These are phyloP conservation scores for Ophiostoma himal-ulmi DNA, from an alignment of 2,329 filamentous ascomycete genomes.

Conservation along the genomic window DNA sequence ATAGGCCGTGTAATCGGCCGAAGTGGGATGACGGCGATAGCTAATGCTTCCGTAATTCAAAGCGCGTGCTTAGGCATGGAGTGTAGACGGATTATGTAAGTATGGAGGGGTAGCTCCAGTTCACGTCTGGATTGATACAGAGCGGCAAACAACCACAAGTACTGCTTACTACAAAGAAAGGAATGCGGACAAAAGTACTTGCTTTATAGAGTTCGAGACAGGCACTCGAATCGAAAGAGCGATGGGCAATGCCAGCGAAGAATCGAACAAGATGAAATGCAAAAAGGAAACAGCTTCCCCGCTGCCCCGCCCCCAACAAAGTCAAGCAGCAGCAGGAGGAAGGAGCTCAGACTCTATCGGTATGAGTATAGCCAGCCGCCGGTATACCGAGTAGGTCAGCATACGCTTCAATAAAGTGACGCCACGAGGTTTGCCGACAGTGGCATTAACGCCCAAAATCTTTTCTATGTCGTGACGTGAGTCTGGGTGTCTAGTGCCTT, in stretches of 20 bases:
- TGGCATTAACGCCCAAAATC: not conserved
- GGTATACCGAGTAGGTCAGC: too few species aligned
- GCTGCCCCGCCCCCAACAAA: slow-evolving; percentile 22
- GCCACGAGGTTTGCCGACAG: not conserved
- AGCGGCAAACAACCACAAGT: not conserved
- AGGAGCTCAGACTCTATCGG: not conserved
- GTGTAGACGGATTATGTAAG: not conserved
- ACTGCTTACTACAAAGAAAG: not conserved
- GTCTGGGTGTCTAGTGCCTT: not conserved
- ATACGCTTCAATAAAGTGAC: not conserved
- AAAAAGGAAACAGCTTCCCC: slow-evolving; percentile 15
- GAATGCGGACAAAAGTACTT: not conserved
- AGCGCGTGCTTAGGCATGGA: not conserved
- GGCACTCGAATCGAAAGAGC: not conserved
- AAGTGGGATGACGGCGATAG: slow-evolving; percentile 7
- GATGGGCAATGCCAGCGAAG: not conserved
- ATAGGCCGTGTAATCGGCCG: slow-evolving; percentile 2
- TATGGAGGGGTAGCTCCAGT: not conserved
- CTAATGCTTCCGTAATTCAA: slow-evolving; percentile 4
- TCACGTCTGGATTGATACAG: not conserved
- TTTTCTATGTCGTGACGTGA: not conserved
- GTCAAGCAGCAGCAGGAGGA: not conserved
- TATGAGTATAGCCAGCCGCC: not conserved
- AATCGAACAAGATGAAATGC: not conserved
- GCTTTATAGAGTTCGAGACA: too few species aligned